Conservation (phyloP, 768 basidiomycete species). For the Candolleomyces eurysporus region DNA sequence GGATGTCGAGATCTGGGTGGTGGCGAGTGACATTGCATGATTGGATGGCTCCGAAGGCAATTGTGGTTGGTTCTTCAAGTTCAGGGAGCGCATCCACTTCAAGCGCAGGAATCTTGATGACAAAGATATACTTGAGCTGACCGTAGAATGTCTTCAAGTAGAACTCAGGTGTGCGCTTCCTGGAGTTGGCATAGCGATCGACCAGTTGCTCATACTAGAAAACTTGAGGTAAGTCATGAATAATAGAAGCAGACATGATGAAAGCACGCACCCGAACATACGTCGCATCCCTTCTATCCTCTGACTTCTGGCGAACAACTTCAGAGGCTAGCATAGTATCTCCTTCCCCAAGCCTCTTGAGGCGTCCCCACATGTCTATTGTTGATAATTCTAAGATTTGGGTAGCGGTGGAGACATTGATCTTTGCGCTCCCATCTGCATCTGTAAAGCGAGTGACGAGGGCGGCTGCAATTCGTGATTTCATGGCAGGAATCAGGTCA, state of each 20-base stretch:
- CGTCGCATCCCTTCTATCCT: slow-evolving; percentile 4
- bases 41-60: background rate
- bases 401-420: background rate
- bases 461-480: background rate
- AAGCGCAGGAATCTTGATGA: background rate
- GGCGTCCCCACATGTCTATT: background rate
- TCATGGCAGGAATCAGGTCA: background rate
- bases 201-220: background rate
- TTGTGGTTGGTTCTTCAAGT: background rate
- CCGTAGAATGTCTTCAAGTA: background rate
- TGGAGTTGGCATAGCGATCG: background rate
- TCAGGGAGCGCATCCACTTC: background rate
- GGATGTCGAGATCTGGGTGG: background rate
- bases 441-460: background rate
- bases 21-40: background rate
- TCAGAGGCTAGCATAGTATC: slow-evolving; percentile 6
- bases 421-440: background rate
- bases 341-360: background rate
- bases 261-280: slow-evolving; percentile 1
- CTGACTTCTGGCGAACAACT: background rate
- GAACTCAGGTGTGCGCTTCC: background rate
- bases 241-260: no score
- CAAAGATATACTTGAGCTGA: background rate
- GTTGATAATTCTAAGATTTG: background rate
- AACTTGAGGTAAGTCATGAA: background rate